Evolutionary conservation across 805 yeast genomes (phyloP), one percentile per base, ranked within the genome.

Genomic region (Saccharomycopsis vini): DNA sequence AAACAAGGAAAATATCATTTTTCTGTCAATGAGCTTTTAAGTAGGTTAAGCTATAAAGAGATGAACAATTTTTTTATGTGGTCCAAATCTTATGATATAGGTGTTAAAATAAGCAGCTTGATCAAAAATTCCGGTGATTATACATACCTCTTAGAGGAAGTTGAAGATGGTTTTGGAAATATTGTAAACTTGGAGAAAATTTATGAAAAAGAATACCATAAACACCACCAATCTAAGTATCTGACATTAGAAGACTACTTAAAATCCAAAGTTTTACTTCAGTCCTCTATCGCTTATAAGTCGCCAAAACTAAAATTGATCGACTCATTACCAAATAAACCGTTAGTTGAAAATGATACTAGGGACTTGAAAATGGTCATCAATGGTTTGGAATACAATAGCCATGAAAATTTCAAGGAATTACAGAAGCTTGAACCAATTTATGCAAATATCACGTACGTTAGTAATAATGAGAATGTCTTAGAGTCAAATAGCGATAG

Each of bases 151-250:
- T 68, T 81, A 29, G 75, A 72, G 42, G 73, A 70, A 44, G 67
- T 81, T 16, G 70, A 73, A 24, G 89, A 81, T 60, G 85, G 81
- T 3, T 63, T 81, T 42, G 88, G 88, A 2, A 81, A 81, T 50
- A 49, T 62, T 5, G 68, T 79, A 37, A 67, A 69, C 34, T 73
- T 60, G 38, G 52, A 68, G 1, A 49, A 52, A 9, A 50, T 59
- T n/a, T 47, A 58, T 36, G 48, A 39, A 4, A 44, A 59, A 29
- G 60, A 63, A 18, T 63, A 63, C 3, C 55, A 50, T n/a, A 54
- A n/a, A 18, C 39, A 39, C 12, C 33, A 40, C 26, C 29, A 35
- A 18, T 28, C 36, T 15, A 29, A 36, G 21, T 36, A 16, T 36
- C 3, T n/a, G 3, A 21, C 46, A 7, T 26, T 40, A 4, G 49